Conservation (phyloP, 495 filamentous ascomycete genomes). For the Lepraria neglecta region DNA sequence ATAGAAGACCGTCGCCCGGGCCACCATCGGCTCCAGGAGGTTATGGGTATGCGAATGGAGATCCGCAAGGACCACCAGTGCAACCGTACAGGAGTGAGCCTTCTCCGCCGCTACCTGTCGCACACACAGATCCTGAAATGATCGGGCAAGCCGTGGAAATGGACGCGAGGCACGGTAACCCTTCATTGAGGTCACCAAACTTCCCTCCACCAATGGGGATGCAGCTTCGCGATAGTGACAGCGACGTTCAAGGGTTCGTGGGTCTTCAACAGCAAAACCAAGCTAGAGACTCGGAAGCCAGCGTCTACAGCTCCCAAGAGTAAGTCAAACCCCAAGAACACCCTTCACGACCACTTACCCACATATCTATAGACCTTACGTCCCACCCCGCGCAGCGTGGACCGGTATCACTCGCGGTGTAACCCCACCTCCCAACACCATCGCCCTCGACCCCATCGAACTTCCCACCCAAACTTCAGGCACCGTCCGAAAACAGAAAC, state of each 20-base stretch:
- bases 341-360: slow-evolving; percentile 24
- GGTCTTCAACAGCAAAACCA: slow-evolving; percentile 52
- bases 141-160: slow-evolving; percentile 80
- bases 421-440: slow-evolving; percentile 21
- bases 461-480: slow-evolving; percentile 31
- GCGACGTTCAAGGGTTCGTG: slow-evolving; percentile 61
- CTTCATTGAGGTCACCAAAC: slow-evolving; percentile 33
- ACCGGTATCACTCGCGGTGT: slow-evolving; percentile 14
- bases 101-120: slow-evolving; percentile 57
- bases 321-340: slow-evolving; percentile 43
- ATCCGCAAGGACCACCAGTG: slow-evolving; percentile 16
- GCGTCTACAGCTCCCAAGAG: slow-evolving; percentile 64
- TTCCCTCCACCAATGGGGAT: slow-evolving; percentile 26
- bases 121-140: slow-evolving; percentile 34
- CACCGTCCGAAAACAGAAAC: slow-evolving; percentile 29
- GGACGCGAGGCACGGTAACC: slow-evolving; percentile 58
- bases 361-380: slow-evolving; percentile 47
- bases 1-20: slow-evolving; percentile 21
- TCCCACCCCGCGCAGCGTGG: slow-evolving; percentile 55
- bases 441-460: slow-evolving; percentile 37
- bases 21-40: slow-evolving; percentile 24
- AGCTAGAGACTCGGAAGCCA: slow-evolving; percentile 46
- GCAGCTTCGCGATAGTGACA: slow-evolving; percentile 57
- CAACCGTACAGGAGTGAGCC: slow-evolving; percentile 33
- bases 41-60: slow-evolving; percentile 14